Base-by-base conservation (phyloP, 2,329 filamentous ascomycete species). In the Botrytis deweyae region DNA sequence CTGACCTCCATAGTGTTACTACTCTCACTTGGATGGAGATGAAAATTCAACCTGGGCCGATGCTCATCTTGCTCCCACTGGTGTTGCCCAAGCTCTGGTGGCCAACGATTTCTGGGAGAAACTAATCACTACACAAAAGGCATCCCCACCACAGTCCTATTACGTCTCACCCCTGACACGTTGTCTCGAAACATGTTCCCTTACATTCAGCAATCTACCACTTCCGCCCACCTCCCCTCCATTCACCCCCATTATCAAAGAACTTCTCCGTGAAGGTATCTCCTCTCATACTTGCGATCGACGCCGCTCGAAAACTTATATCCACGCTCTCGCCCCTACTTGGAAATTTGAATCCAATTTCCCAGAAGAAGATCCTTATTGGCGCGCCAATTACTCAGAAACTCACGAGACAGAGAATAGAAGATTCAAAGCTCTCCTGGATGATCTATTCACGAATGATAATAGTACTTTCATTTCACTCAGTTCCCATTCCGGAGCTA, bases 281-380 rank as follows among this genome's bases (percentile, higher is more conserved):
- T 90, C 88, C 72, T 88, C 89, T 58, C 91, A 92, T 80, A 92
- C 90, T 0, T 93, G 91, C 79, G 89, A 93, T 81, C 86, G 87
- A 36, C 85, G 91, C 10, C 87, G 86, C 49, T 86, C 81, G 78
- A 87, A 85, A 78, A 84, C 85, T 0, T 83, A 85, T 66, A 89
- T 93, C 76, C 81, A 81, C 16, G 74, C 81, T 3, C 82, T 85
- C 8, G 29, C 36, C 3, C 88, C 88, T 65, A 80, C 78, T 5
- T 91, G 86, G 80, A 78, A 76, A 3, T 88, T 93, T 66, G 91
- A 93, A 81, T 81, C 83, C 2, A 88, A 87, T 0, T 93, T 93
- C 78, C 79, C 84, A 0, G 90, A 93, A 79, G 72, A 86, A 1
- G 88, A 89, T 80, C 81, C 83, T 38, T 81, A 87, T 40, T 89